These are phyloP conservation scores for Candida buenavistaensis DNA, from an alignment of 1,139 yeast species.

Conservation along the genomic window DNA sequence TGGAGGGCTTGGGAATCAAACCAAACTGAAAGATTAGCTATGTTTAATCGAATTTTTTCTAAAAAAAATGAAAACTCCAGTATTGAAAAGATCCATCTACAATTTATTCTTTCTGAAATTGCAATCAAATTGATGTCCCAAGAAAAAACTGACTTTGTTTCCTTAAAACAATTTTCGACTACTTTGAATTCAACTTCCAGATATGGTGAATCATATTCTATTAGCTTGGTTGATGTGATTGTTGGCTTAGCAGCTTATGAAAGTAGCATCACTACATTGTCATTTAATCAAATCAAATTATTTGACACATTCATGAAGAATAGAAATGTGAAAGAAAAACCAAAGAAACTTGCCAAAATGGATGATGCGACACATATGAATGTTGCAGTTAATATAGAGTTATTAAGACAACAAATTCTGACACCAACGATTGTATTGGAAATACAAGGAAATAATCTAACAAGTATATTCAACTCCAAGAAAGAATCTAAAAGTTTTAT, in stretches of 20 bases:
- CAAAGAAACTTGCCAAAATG: not conserved
- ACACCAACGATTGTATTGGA: conserved; percentile 14
- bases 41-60: conserved; percentile 47
- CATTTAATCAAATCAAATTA: conserved; percentile 14
- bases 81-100: conserved; percentile 5
- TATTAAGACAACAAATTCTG: conserved; percentile 13
- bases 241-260: conserved; percentile 24
- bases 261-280: conserved; percentile 23
- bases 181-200: conserved; percentile 6
- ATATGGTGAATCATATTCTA: conserved; percentile 11
- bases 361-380: conserved; percentile 1
- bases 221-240: conserved; percentile 16
- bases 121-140: conserved; percentile 7
- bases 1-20: conserved; percentile 92
- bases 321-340: not conserved
- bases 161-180: conserved; percentile 15
- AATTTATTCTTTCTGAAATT: conserved; percentile 9
- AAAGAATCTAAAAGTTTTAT: conserved; percentile 5
- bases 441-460: conserved; percentile 8
- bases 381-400: conserved; percentile 8
- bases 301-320: conserved; percentile 3
- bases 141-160: conserved; percentile 17
- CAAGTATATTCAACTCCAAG: conserved; percentile 4
- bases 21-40: conserved; percentile 47
- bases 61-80: conserved; percentile 2